Evolutionary conservation across 768 basidiomycete genomes (phyloP).

Genomic region (Suillus ampliporus): DNA sequence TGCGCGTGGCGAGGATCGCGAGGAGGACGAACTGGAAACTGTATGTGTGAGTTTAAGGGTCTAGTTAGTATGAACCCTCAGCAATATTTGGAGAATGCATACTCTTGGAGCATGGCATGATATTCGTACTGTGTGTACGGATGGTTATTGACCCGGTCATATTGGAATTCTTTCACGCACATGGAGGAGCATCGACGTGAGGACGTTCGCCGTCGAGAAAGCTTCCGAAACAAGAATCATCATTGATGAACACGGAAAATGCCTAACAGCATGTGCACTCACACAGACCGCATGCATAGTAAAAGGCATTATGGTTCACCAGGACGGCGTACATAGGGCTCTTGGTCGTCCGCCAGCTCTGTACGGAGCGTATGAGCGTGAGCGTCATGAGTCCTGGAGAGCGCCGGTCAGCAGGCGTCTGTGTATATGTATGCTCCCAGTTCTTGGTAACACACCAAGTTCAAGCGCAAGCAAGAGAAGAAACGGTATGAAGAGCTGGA

Average conservation of each 20-base stretch:
- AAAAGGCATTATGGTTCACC: neutral
- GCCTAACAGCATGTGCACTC: neutral
- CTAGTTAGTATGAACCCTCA: neutral
- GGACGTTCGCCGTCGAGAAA: neutral
- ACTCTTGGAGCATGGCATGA: slow-evolving; percentile 4
- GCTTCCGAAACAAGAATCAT: neutral
- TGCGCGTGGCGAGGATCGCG: neutral
- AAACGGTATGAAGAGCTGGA: neutral
- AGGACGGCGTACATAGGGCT: neutral
- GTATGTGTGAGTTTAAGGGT: neutral
- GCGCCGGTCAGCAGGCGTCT: neutral
- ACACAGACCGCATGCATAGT: slow-evolving; percentile 4
- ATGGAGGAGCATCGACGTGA: neutral
- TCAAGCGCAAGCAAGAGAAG: neutral
- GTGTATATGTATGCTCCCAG: neutral
- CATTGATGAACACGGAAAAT: neutral
- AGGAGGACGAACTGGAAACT: neutral
- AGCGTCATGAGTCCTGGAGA: slow-evolving; percentile 2
- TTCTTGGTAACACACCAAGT: neutral
- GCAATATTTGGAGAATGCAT: neutral
- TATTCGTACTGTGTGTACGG: neutral
- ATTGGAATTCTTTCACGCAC: neutral
- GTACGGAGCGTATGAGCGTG: slow-evolving; percentile 1
- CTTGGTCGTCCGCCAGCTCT: slow-evolving; percentile 2
- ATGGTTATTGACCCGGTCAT: too few relatives aligned